Conservation (phyloP, 768 basidiomycete species). For the Lentinula edodes region DNA sequence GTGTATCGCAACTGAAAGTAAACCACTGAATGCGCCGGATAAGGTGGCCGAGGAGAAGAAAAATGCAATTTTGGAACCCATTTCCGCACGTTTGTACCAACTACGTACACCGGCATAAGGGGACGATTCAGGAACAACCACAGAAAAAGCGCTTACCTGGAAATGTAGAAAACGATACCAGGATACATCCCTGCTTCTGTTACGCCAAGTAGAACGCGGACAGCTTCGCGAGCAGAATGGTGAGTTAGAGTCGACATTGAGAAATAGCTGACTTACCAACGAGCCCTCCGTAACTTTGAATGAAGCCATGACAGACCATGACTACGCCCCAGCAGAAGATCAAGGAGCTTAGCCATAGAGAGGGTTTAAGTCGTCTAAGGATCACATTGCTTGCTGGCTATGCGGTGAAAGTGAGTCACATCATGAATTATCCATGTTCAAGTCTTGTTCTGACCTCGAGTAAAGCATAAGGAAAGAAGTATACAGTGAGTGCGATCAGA, state of each 20-base stretch:
- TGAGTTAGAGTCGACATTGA: not conserved
- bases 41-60: conserved; percentile 82
- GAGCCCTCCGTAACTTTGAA: conserved; percentile 56
- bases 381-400: conserved; percentile 63
- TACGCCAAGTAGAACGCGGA: conserved; percentile 60
- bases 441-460: conserved; percentile 47
- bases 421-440: not conserved
- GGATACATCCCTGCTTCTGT: conserved; percentile 56
- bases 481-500: conserved; percentile 62
- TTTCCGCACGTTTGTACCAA: conserved; percentile 79
- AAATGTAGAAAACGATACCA: conserved; percentile 57
- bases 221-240: conserved; percentile 26
- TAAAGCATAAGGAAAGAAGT: conserved; percentile 71
- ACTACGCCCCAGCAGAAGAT: conserved; percentile 44
- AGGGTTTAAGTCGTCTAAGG: conserved; percentile 54
- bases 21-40: conserved; percentile 71
- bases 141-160: conserved; percentile 32
- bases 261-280: conserved; percentile 36
- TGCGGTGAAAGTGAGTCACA: not conserved
- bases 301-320: conserved; percentile 54
- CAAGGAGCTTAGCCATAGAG: conserved; percentile 56
- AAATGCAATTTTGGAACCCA: conserved; percentile 62
- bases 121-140: not conserved
- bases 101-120: conserved; percentile 22
- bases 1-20: conserved; percentile 59